Percentiles rank a stretch among this genome's conserved stretches.
Evolutionary conservation across 441 rosid genomes (phyloP).

Genomic region (Mallotus repandus): DNA sequence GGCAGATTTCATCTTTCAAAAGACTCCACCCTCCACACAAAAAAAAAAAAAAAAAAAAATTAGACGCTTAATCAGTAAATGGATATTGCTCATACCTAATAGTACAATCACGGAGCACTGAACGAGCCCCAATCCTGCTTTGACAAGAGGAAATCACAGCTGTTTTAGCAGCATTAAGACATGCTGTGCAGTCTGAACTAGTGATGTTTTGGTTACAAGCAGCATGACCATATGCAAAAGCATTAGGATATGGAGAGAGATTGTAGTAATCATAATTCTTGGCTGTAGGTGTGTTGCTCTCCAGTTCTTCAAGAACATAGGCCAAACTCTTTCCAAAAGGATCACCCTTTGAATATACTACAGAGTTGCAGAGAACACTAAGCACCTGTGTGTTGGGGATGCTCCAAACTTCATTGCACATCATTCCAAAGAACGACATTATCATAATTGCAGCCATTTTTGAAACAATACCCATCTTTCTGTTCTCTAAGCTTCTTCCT

Average conservation of each 20-base stretch:
- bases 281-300: conserved; percentile 27
- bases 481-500: background rate
- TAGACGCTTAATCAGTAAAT: conserved; percentile 29
- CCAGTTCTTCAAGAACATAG: conserved; percentile 38
- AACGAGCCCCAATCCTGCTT: conserved; percentile 49
- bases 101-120: conserved; percentile 46
- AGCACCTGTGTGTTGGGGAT: conserved; percentile 37
- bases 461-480: conserved; percentile 30
- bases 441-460: conserved; percentile 14
- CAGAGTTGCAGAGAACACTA: conserved; percentile 45
- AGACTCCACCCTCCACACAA: no score
- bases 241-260: conserved; percentile 60
- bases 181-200: conserved; percentile 38
- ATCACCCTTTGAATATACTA: conserved; percentile 39
- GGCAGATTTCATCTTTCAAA: background rate
- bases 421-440: conserved; percentile 6
- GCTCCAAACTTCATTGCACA: conserved; percentile 18
- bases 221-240: conserved; percentile 56
- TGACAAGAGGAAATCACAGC: conserved; percentile 36
- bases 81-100: conserved; percentile 71
- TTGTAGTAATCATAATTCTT: conserved; percentile 38
- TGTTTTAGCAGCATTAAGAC: conserved; percentile 48
- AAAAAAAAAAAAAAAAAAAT: background rate
- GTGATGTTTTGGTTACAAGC: conserved; percentile 44
- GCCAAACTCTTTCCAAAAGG: conserved; percentile 44